A percentile compares a stretch with the other conserved stretches of the same genome.
Evolutionary conservation across 2,329 filamentous ascomycete species (phyloP).

Genomic region (Falciphora oryzae): DNA sequence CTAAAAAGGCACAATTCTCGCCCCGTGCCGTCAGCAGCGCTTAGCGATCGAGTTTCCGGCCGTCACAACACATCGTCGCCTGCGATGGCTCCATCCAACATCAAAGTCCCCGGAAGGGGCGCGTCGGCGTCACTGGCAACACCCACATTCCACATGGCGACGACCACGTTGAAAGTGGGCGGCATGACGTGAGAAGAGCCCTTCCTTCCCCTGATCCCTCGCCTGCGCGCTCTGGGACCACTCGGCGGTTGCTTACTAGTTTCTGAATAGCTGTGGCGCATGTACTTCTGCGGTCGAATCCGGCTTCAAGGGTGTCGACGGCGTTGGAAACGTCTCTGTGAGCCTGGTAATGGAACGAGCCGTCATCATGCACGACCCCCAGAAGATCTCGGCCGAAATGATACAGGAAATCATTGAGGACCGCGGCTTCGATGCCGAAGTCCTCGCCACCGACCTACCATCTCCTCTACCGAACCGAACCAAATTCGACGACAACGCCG

Average conservation of each 20-base stretch:
- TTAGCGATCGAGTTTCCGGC: background rate
- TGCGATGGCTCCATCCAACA: slow-evolving; percentile 46
- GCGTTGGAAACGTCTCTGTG: slow-evolving; percentile 81
- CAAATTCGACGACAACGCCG: slow-evolving; percentile 25
- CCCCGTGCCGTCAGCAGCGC: background rate
- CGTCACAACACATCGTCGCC: background rate
- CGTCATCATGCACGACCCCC: slow-evolving; percentile 84
- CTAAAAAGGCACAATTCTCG: background rate
- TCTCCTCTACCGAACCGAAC: slow-evolving; percentile 39
- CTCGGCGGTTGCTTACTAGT: background rate
- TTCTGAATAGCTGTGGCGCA: slow-evolving; percentile 66
- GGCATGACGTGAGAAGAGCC: slow-evolving; percentile 67
- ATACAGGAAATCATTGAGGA: slow-evolving; percentile 86
- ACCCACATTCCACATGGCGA: slow-evolving; percentile 65
- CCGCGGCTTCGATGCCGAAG: slow-evolving; percentile 82
- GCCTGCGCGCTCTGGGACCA: background rate
- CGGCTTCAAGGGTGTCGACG: slow-evolving; percentile 76
- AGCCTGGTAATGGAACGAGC: slow-evolving; percentile 93
- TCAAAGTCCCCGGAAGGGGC: slow-evolving; percentile 40
- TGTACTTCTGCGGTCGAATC: slow-evolving; percentile 95
- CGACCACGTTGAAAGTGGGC: slow-evolving; percentile 83
- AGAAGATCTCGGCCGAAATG: slow-evolving; percentile 64
- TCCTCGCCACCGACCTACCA: slow-evolving; percentile 76
- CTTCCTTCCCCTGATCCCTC: background rate
- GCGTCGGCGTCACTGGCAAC: slow-evolving; percentile 25